phyloP scores from a whole-genome alignment of 1,284 basidiomycete species.

The Inonotus obliquus region DNA sequence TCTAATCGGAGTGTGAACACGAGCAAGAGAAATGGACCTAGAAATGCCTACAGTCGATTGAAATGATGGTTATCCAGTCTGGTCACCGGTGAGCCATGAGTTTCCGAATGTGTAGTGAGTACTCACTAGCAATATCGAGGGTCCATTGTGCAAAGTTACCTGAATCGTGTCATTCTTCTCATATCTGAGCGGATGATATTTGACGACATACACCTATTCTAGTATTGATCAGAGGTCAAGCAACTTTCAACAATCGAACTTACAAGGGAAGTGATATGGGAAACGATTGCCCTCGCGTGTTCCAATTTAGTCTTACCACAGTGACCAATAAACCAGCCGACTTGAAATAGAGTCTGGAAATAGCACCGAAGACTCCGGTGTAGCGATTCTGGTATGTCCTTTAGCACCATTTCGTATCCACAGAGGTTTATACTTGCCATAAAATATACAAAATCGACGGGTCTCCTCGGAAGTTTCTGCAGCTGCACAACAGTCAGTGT shows the following conservation, averaged over 20 bases:
- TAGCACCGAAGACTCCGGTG: neutral
- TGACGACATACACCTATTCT: neutral
- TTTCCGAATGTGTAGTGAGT: neutral
- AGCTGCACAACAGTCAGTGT: neutral
- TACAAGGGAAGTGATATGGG: neutral
- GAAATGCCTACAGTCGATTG: neutral
- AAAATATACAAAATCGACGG: neutral
- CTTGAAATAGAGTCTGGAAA: neutral
- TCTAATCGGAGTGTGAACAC: neutral
- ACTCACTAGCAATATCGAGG: neutral
- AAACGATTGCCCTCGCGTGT: neutral
- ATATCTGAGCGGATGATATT: neutral
- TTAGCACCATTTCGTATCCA: neutral
- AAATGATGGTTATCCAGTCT: neutral
- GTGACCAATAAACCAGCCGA: neutral
- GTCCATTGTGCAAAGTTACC: neutral
- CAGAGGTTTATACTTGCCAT: neutral
- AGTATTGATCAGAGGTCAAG: no score
- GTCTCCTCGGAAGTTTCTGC: neutral
- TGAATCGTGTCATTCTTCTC: neutral
- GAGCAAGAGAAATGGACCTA: neutral
- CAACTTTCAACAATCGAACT: neutral
- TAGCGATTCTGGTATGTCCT: neutral
- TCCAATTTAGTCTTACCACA: neutral
- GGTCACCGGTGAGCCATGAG: neutral